Evolutionary conservation across 345 rosid genomes (phyloP), one percentile per base, ranked within the genome.

Genomic region (Passiflora organensis): DNA sequence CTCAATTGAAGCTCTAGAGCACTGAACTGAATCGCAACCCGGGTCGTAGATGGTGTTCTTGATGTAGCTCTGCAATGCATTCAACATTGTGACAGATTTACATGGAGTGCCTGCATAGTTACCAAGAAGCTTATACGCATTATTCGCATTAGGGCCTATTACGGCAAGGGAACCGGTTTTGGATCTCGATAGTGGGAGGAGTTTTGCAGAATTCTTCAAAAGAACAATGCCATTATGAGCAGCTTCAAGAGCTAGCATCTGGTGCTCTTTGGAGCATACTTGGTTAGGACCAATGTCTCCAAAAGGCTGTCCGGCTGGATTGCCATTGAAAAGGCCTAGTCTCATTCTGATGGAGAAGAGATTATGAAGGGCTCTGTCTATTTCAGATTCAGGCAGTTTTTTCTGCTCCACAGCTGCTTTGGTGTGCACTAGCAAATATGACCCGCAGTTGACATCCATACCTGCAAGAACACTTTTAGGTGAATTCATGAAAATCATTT

Each of bases 221-320:
- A 91, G 91, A 39, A 91, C 98, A 50, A 91, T 84, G 50, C 98
- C 98, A 21, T 84, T 76, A 24, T 78, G 79, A 51, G 96, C 96
- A 0, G 87, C 95, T 73, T 84, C 89, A 6, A 88, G 89, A n/a
- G 96, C 96, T 54, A 91, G 73, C 19, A 68, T 71, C 61, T 79
- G 85, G 72, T 91, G 96, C 61, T 77, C 74, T 10, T 71, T 70
- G 44, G 89, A 78, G 76, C 99, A 91, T 44, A 80, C 76, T 44
- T 77, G 72, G 51, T 76, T 76, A 6, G 84, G 68, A 45, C 84
- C 82, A 18, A 89, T 81, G 71, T 75, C 66, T 28, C 95, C 93
- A 38, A 76, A 86, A 13, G 79, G 89, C 41, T 47, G 82, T 18
- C 68, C 58, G 0, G 21, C 48, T 11, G 96, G 94, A 64, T 81